Evolutionary conservation across 352 stramenopile genomes (phyloP).

Genomic region (Phytophthora sp.): DNA sequence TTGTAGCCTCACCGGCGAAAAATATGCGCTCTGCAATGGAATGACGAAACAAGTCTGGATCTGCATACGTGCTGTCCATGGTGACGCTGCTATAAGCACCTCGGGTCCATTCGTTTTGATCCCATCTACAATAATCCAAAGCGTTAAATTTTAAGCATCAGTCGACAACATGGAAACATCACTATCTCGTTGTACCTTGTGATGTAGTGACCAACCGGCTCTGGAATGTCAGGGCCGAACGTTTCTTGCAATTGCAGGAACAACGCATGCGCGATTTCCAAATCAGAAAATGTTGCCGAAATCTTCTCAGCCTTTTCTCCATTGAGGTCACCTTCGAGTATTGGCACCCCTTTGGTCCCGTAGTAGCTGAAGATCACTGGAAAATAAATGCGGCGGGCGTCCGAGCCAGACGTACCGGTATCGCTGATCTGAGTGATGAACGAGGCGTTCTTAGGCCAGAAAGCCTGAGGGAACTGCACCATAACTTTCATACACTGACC

Average conservation of each 20-base stretch:
- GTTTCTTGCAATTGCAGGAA: conserved; percentile 49
- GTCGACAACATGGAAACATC: neutral
- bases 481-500: conserved; percentile 79
- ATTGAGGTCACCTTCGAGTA: conserved; percentile 65
- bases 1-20: conserved; percentile 76
- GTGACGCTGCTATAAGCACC: conserved; percentile 73
- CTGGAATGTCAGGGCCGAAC: conserved; percentile 42
- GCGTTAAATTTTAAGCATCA: too few species aligned
- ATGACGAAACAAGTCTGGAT: conserved; percentile 59
- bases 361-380: conserved; percentile 68
- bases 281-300: conserved; percentile 41
- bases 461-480: conserved; percentile 62
- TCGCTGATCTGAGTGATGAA: conserved; percentile 49
- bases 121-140: too few species aligned
- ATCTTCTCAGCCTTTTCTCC: conserved; percentile 43
- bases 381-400: conserved; percentile 42
- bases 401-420: neutral
- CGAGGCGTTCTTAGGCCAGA: conserved; percentile 52
- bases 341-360: conserved; percentile 40
- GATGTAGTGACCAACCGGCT: conserved; percentile 47
- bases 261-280: conserved; percentile 44
- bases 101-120: conserved; percentile 52
- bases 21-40: conserved; percentile 47
- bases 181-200: conserved; percentile 38
- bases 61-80: conserved; percentile 55